Conservation (phyloP, 495 filamentous ascomycete genomes). For the Aspergillus ostianus region DNA sequence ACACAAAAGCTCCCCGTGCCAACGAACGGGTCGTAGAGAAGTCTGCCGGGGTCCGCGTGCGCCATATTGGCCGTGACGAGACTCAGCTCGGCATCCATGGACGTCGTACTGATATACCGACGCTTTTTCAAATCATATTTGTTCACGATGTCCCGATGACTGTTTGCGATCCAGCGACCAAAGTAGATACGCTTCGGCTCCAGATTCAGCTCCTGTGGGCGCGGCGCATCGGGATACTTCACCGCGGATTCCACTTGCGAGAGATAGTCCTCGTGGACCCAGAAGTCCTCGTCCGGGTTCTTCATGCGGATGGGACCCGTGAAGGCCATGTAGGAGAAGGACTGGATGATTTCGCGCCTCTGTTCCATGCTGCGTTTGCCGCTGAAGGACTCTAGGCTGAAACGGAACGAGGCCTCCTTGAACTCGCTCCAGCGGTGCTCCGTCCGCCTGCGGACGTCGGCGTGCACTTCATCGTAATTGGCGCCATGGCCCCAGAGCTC, state of each 20-base stretch:
- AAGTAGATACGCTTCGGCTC: slow-evolving; percentile 65
- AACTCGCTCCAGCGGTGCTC: slow-evolving; percentile 65
- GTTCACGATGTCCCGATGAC: slow-evolving; percentile 62
- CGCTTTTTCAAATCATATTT: slow-evolving; percentile 91
- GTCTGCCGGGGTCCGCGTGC: slow-evolving; percentile 72
- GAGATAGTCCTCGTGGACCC: slow-evolving; percentile 76
- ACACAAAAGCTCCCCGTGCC: slow-evolving; percentile 90
- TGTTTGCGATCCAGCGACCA: slow-evolving; percentile 63
- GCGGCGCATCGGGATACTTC: slow-evolving; percentile 1
- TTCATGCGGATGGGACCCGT: slow-evolving; percentile 72
- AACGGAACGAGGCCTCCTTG: slow-evolving; percentile 66
- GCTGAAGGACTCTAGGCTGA: slow-evolving; percentile 75
- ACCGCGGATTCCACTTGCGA: slow-evolving; percentile 35
- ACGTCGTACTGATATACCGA: slow-evolving; percentile 88
- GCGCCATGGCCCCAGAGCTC: slow-evolving; percentile 82
- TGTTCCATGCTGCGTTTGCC: slow-evolving; percentile 58
- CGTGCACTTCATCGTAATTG: slow-evolving; percentile 67
- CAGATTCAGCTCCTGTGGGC: no score
- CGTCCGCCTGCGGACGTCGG: slow-evolving; percentile 55
- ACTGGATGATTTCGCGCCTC: slow-evolving; percentile 71
- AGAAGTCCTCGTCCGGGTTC: slow-evolving; percentile 68
- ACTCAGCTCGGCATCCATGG: slow-evolving; percentile 92
- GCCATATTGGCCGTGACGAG: slow-evolving; percentile 91
- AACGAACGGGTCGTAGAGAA: slow-evolving; percentile 92
- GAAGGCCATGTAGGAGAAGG: slow-evolving; percentile 76